Evolutionary conservation across 139 green algal genomes (phyloP), one percentile per base, ranked within the genome.

Genomic region (Yamagishiella unicocca): DNA sequence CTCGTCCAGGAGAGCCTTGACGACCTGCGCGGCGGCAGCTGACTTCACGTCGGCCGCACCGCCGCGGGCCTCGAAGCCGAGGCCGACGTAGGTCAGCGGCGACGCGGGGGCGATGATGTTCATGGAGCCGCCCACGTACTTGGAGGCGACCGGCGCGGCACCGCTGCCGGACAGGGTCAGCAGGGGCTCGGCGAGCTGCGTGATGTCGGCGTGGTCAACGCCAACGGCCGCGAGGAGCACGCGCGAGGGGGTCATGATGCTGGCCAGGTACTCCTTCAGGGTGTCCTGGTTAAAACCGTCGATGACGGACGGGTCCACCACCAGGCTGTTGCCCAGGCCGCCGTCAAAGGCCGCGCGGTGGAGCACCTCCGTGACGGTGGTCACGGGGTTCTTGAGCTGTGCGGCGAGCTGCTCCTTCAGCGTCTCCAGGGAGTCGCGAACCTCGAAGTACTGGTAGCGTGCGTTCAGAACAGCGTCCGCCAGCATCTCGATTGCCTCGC

Each of bases 21-120:
- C 75, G 17, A 95, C 88, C 1, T 76, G 68, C n/a, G 92, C 84
- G 3, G 89, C 14, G 4, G 92, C 92, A 9, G 86, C 83, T 12
- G 79, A 66, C 89, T 95, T 95, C 73, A 80, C 4, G 74, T 93
- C 88, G 25, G 54, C 50, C 40, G 93, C 88, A 1, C 92, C 92
- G 17, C 92, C 92, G 75, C 89, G 90, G 73, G 90, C 89, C 88
- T 94, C 92, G 46, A 92, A 93, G 29, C 89, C 92, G 31, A 95
- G 82, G 9, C 82, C 89, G 12, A 93, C 86, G 29, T 93, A 83
- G 35, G 87, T 89, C 12, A 89, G 77, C n/a, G 84, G 67, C 0
- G 84, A 76, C 4, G 83, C 53, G 38, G 86, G 82, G 1, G 79
- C 73, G 54, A 95, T 58, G 31, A 91, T 61, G 70, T 86, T 91